Evolutionary conservation across 225 moss, liverwort and hornwort genomes (phyloP).

Genomic region (Physcomitrium patens): DNA sequence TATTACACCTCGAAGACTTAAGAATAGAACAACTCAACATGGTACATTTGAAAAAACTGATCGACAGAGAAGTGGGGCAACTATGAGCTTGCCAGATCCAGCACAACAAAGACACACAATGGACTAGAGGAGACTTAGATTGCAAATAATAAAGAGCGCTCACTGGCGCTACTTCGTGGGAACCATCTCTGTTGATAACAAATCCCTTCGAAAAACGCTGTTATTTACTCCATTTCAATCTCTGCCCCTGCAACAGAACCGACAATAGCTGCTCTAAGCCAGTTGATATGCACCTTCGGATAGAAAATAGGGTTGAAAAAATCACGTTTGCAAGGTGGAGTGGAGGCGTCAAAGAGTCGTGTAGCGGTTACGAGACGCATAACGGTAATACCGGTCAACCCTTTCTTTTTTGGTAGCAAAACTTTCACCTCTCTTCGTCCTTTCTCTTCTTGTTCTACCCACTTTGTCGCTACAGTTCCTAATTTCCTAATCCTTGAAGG

Average conservation of each 20-base stretch:
- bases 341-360: slow-evolving; percentile 23
- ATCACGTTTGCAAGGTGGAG: slow-evolving; percentile 31
- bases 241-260: slow-evolving; percentile 12
- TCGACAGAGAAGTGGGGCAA: background rate
- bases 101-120: slow-evolving; percentile 22
- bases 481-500: background rate
- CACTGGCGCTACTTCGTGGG: slow-evolving; percentile 19
- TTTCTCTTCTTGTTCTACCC: slow-evolving; percentile 6
- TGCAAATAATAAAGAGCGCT: slow-evolving; percentile 21
- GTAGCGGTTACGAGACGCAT: slow-evolving; percentile 49
- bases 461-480: slow-evolving; percentile 20
- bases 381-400: slow-evolving; percentile 58
- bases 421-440: slow-evolving; percentile 24
- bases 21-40: background rate
- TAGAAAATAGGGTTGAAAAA: slow-evolving; percentile 22
- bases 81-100: slow-evolving; percentile 12
- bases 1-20: background rate
- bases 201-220: slow-evolving; percentile 14
- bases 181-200: slow-evolving; percentile 14
- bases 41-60: background rate
- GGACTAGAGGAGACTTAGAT: background rate
- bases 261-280: slow-evolving; percentile 22
- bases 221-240: slow-evolving; percentile 24
- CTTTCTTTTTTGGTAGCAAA: slow-evolving; percentile 29
- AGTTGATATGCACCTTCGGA: slow-evolving; percentile 29